Percentiles rank a stretch among this genome's conserved stretches.
phyloP scores from a whole-genome alignment of 345 rosid species.

The Viola odorata region DNA sequence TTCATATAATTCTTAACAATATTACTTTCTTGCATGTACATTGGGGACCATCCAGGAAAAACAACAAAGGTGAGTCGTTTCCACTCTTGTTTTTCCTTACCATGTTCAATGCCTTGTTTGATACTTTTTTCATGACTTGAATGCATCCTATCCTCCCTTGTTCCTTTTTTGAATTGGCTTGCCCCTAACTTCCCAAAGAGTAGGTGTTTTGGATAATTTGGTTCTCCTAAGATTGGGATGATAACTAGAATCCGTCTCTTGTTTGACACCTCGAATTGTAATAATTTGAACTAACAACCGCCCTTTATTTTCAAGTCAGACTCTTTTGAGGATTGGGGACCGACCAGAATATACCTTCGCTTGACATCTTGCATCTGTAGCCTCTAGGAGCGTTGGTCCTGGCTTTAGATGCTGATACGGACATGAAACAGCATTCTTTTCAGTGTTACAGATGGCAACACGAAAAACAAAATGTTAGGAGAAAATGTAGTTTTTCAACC shows the following conservation, averaged over 20 bases:
- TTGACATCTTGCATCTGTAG: too few relatives aligned
- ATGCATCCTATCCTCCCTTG: neutral
- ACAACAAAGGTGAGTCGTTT: constrained; percentile 45
- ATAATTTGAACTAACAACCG: too few relatives aligned
- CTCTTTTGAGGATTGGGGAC: too few relatives aligned
- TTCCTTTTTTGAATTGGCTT: neutral
- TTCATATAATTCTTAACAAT: constrained; percentile 19
- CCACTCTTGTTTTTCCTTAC: neutral
- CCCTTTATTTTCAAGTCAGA: too few relatives aligned
- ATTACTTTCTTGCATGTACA: constrained; percentile 20
- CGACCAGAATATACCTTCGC: too few relatives aligned
- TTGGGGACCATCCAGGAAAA: constrained; percentile 43
- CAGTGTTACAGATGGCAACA: neutral
- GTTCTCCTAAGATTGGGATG: too few relatives aligned
- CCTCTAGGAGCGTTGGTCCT: neutral
- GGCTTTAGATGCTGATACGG: neutral
- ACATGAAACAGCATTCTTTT: neutral
- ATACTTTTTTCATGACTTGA: neutral
- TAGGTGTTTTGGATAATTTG: neutral
- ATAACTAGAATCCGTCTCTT: too few relatives aligned
- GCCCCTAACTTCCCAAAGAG: neutral
- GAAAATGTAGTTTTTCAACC: too few relatives aligned
- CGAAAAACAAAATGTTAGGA: neutral
- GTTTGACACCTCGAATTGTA: too few relatives aligned
- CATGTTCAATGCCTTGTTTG: neutral